Evolutionary conservation across 768 basidiomycete species (phyloP).

Genomic region (Mycena capillaripes): DNA sequence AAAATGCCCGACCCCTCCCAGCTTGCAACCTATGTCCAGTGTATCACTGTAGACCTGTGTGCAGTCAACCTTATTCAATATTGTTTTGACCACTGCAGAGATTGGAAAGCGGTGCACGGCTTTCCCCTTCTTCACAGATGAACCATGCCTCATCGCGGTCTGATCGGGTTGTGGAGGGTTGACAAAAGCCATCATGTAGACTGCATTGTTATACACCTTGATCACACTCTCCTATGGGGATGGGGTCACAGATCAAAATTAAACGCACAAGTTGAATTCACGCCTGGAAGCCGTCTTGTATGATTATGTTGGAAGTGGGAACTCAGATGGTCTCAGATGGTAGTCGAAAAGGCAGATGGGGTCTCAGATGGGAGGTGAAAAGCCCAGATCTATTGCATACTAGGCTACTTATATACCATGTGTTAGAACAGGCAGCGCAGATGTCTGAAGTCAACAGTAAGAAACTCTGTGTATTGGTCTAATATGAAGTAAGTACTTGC

Average conservation of each 20-base stretch:
- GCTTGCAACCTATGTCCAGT: background rate
- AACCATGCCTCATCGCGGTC: background rate
- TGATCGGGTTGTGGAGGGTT: background rate
- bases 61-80: background rate
- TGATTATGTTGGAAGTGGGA: too few relatives aligned
- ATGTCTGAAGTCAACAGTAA: too few relatives aligned
- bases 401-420: too few relatives aligned
- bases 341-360: too few relatives aligned
- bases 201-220: conserved; percentile 42
- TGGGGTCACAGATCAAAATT: background rate
- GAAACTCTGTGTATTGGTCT: too few relatives aligned
- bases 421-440: too few relatives aligned
- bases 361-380: too few relatives aligned
- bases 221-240: conserved; percentile 37
- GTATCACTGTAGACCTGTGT: background rate
- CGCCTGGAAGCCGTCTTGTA: background rate
- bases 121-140: background rate
- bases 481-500: too few relatives aligned
- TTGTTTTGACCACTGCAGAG: background rate
- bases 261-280: background rate
- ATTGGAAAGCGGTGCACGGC: background rate
- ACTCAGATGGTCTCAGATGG: too few relatives aligned
- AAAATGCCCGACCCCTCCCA: background rate
- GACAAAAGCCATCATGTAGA: conserved; percentile 24
- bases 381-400: too few relatives aligned